phyloP scores from a whole-genome alignment of 108 stramenopile species.

The Skeletonema costatum region DNA sequence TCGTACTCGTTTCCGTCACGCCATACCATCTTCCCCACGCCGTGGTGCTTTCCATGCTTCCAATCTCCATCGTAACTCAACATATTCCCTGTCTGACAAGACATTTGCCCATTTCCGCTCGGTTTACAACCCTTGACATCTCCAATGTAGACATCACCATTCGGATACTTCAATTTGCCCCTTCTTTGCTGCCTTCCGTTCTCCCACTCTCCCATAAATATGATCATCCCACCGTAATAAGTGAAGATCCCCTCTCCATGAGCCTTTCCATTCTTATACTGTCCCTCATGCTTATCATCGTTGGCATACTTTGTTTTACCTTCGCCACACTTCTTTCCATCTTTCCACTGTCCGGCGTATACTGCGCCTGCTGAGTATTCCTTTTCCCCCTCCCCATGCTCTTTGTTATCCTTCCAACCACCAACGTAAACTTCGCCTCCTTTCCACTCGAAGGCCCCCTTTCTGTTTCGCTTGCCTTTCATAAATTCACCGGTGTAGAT shows the following conservation, averaged over 20 bases:
- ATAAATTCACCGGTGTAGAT: background rate
- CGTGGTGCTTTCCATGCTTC: too few species aligned
- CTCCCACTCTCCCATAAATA: too few species aligned
- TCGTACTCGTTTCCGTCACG: too few species aligned
- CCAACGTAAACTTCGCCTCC: background rate
- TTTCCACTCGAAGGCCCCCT: background rate
- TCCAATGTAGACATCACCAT: too few species aligned
- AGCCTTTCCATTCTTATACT: background rate
- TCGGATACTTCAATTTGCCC: too few species aligned
- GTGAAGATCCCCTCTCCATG: background rate
- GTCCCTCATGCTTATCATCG: background rate
- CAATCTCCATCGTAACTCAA: too few species aligned
- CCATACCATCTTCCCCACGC: too few species aligned
- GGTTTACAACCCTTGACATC: too few species aligned
- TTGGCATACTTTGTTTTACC: background rate
- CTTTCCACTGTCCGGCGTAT: background rate
- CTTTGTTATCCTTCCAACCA: background rate
- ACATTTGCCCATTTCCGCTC: background rate
- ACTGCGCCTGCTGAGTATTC: background rate
- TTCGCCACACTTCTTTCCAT: background rate
- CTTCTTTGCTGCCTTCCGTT: too few species aligned
- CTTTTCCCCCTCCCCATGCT: background rate
- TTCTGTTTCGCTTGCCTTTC: background rate
- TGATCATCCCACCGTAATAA: too few species aligned
- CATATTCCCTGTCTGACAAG: too few species aligned